Percentiles rank a stretch among this genome's conserved stretches.
Conservation (phyloP, 495 filamentous ascomycete genomes). For the Parathielavia hyrcaniae region DNA sequence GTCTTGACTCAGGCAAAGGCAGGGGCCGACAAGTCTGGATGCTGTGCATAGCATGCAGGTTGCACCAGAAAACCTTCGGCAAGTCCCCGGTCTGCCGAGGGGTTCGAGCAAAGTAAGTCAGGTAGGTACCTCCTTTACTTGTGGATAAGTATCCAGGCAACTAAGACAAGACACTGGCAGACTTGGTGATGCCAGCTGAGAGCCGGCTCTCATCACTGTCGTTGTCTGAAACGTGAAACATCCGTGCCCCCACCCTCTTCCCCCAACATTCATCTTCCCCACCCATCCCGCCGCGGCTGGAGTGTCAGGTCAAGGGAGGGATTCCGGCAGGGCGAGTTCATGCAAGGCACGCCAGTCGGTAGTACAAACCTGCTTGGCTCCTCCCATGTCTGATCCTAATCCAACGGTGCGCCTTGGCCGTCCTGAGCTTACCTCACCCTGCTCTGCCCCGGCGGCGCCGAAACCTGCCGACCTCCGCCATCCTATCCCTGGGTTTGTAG, state of each 20-base stretch:
- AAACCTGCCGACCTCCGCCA: constrained; percentile 1
- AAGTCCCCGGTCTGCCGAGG: no score
- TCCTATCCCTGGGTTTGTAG: not conserved
- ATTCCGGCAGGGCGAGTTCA: not conserved
- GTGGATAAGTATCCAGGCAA: not conserved
- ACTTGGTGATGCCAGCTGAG: not conserved
- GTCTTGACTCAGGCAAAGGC: no score
- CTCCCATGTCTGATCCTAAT: not conserved
- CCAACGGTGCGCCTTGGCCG: not conserved
- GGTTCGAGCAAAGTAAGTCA: no score
- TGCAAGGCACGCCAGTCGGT: constrained; percentile 1
- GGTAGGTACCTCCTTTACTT: not conserved
- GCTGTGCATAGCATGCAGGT: no score
- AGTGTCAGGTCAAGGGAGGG: constrained; percentile 2
- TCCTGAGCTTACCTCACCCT: not conserved
- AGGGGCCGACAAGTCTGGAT: no score
- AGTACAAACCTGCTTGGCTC: not conserved
- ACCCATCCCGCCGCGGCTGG: not conserved
- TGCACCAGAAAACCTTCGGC: no score
- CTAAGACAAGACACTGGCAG: not conserved
- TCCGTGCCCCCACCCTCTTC: constrained; percentile 7
- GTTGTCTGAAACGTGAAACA: constrained; percentile 22
- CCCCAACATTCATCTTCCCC: not conserved
- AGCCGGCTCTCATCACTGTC: not conserved
- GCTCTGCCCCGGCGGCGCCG: not conserved